Percentiles rank a stretch among this genome's conserved stretches.
Evolutionary conservation across 306 rosid species (phyloP).

Genomic region (Cicer bijugum): DNA sequence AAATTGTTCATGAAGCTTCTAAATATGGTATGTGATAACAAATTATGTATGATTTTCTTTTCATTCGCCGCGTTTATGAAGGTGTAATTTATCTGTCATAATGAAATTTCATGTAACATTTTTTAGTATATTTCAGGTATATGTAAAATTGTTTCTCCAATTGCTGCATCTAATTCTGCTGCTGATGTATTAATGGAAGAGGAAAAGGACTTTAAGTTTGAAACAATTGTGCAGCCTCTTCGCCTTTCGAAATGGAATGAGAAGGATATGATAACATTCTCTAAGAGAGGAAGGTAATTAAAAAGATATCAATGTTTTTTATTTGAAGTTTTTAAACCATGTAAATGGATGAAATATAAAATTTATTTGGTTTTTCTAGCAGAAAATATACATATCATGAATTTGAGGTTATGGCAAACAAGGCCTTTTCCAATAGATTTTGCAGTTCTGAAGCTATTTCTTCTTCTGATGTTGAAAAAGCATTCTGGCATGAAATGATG

Average conservation of each 20-base stretch:
- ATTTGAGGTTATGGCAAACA: conserved; percentile 41
- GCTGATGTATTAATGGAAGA: conserved; percentile 47
- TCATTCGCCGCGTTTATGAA: not conserved
- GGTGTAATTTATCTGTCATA: not conserved
- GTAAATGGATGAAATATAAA: conserved; percentile 9
- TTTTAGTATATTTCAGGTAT: conserved; percentile 46
- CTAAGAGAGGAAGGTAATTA: conserved; percentile 49
- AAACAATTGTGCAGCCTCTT: conserved; percentile 54
- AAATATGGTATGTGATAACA: conserved; percentile 47
- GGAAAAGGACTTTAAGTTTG: conserved; percentile 47
- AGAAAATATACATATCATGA: conserved; percentile 42
- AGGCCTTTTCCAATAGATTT: conserved; percentile 39
- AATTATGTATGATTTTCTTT: not conserved
- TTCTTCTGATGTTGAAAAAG: conserved; percentile 46
- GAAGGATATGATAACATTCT: conserved; percentile 32
- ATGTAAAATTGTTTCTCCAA: conserved; percentile 55
- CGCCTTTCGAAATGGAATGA: conserved; percentile 46
- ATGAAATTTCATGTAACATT: too few relatives aligned
- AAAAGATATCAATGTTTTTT: not conserved
- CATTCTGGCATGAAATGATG: conserved; percentile 50
- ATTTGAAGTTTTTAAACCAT: not conserved
- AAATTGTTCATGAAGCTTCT: conserved; percentile 43
- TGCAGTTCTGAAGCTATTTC: conserved; percentile 34
- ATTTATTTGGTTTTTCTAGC: not conserved
- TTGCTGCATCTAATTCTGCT: conserved; percentile 45